Conservation (phyloP, 2,329 filamentous ascomycete genomes). For the Zasmidium cellare region DNA sequence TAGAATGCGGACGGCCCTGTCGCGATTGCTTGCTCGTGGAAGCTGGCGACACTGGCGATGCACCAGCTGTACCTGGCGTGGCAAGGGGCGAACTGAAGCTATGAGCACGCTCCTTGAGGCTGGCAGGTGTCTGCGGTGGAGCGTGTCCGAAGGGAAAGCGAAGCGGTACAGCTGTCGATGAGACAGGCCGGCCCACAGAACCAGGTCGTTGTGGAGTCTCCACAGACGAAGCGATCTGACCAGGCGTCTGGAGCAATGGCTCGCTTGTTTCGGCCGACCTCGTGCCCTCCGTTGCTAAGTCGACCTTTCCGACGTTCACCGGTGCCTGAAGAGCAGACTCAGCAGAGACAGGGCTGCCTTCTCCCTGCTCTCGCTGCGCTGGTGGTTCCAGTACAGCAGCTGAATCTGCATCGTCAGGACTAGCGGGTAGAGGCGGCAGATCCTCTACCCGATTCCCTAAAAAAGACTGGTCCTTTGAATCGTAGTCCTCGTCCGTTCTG, state of each 20-base stretch:
- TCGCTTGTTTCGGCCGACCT: neutral
- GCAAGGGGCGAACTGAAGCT: slow-evolving; percentile 31
- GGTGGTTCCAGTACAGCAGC: slow-evolving; percentile 16
- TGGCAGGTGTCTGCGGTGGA: slow-evolving; percentile 26
- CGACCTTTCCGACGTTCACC: neutral
- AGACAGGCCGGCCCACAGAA: slow-evolving; percentile 21
- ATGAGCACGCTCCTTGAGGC: slow-evolving; percentile 27
- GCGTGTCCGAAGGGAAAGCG: slow-evolving; percentile 35
- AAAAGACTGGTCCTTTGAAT: slow-evolving; percentile 55
- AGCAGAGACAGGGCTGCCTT: slow-evolving; percentile 35
- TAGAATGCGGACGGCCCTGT: slow-evolving; percentile 25
- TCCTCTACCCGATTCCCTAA: slow-evolving; percentile 65
- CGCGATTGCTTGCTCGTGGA: slow-evolving; percentile 21
- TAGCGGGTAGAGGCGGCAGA: slow-evolving; percentile 48
- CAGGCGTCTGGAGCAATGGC: neutral
- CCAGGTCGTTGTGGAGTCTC: slow-evolving; percentile 19
- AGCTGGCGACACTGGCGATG: slow-evolving; percentile 21
- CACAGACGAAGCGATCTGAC: neutral
- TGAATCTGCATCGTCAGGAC: slow-evolving; percentile 28
- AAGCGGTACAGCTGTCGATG: slow-evolving; percentile 37
- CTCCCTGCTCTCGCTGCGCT: slow-evolving; percentile 29
- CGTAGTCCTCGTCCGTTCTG: slow-evolving; percentile 26
- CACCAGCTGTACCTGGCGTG: neutral
- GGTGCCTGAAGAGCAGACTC: slow-evolving; percentile 17
- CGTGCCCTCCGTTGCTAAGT: neutral